Conservation (phyloP, 495 filamentous ascomycete genomes). For the Aspergillus indologenus region DNA sequence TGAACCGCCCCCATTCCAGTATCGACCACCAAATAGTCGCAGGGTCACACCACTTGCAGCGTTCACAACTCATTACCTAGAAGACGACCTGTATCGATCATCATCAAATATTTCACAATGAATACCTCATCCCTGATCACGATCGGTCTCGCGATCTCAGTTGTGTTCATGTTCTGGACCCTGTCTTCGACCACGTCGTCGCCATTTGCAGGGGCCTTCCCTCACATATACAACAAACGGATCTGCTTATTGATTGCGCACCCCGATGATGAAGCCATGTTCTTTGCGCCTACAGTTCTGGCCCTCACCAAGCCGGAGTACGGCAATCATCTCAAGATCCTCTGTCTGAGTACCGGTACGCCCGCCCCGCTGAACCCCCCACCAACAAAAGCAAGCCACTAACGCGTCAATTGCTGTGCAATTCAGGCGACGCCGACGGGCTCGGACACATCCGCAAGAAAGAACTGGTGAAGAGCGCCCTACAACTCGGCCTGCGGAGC, state of each 20-base stretch:
- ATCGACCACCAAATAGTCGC: background rate
- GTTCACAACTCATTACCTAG: background rate
- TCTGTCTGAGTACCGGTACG: conserved; percentile 83
- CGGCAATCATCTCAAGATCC: conserved; percentile 87
- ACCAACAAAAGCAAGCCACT: background rate
- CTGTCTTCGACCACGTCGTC: conserved; percentile 53
- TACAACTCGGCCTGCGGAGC: conserved; percentile 67
- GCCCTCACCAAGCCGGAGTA: conserved; percentile 69
- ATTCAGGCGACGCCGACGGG: conserved; percentile 74
- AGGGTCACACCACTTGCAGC: background rate
- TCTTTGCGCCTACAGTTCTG: conserved; percentile 87
- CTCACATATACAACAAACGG: conserved; percentile 69
- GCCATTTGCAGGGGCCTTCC: conserved; percentile 64
- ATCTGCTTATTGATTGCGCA: conserved; percentile 92
- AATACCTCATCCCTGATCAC: conserved; percentile 25
- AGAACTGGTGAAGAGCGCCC: conserved; percentile 76
- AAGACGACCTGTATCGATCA: background rate
- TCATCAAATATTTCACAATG: conserved; percentile 8
- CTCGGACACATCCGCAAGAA: conserved; percentile 76
- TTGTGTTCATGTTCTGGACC: conserved; percentile 44
- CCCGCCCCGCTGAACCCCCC: background rate
- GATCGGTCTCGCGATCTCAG: conserved; percentile 31
- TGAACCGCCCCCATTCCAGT: background rate
- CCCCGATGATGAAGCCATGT: conserved; percentile 99
- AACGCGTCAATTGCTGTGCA: background rate